Conservation (phyloP, 2,329 filamentous ascomycete genomes). For the Neophaeococcomyces aloes region DNA sequence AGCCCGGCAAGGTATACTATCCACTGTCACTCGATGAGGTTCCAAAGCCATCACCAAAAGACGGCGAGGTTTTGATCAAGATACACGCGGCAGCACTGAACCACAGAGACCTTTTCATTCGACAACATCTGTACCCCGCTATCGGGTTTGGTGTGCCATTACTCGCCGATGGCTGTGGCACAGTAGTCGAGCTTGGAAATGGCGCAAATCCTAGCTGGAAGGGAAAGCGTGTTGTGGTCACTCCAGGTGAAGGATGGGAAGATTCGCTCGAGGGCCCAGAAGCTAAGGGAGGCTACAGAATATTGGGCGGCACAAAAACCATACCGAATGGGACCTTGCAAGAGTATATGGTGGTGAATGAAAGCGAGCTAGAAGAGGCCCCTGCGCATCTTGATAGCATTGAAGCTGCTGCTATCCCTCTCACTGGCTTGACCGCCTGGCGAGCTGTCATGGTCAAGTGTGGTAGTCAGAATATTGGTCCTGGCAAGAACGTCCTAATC, state of each 20-base stretch:
- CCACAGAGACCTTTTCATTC: conserved; percentile 90
- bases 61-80: conserved; percentile 61
- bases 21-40: conserved; percentile 46
- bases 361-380: conserved; percentile 62
- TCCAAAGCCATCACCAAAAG: conserved; percentile 52
- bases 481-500: conserved; percentile 65
- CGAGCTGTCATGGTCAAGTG: conserved; percentile 73
- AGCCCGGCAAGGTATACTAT: conserved; percentile 74
- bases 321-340: conserved; percentile 60
- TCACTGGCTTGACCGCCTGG: conserved; percentile 83
- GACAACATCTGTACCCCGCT: conserved; percentile 80
- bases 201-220: conserved; percentile 44
- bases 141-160: conserved; percentile 70
- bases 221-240: conserved; percentile 63
- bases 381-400: conserved; percentile 60
- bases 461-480: conserved; percentile 27
- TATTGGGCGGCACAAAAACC: conserved; percentile 58
- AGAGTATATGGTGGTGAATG: conserved; percentile 60
- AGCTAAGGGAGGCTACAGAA: conserved; percentile 44
- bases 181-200: conserved; percentile 55
- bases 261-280: conserved; percentile 64
- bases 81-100: conserved; percentile 76
- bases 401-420: conserved; percentile 73
- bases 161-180: conserved; percentile 71
- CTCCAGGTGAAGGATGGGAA: conserved; percentile 69